Evolutionary conservation across 179 eudicot species (phyloP).

Genomic region (Silene coronaria): DNA sequence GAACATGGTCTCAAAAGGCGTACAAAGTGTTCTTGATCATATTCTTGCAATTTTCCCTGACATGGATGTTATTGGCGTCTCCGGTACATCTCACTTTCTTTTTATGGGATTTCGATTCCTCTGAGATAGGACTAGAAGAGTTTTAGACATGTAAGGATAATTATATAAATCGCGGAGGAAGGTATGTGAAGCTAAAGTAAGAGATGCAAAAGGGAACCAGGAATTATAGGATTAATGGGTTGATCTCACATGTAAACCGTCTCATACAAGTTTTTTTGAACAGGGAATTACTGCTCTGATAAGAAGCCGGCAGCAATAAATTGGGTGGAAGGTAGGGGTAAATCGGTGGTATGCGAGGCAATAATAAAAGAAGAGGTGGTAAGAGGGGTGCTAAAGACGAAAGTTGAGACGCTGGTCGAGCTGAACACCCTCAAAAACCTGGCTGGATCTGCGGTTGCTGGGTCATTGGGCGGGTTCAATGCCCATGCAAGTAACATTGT

Average conservation of each 20-base stretch:
- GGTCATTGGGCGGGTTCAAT: slow-evolving; percentile 36
- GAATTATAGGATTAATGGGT: background rate
- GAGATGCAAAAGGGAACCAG: no score
- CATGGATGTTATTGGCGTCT: slow-evolving; percentile 34
- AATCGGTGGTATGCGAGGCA: slow-evolving; percentile 33
- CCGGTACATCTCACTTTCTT: slow-evolving; percentile 14
- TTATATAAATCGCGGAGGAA: no score
- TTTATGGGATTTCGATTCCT: background rate
- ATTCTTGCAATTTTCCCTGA: slow-evolving; percentile 30
- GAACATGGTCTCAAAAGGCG: slow-evolving; percentile 37
- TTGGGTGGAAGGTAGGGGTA: slow-evolving; percentile 33
- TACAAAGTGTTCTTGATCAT: slow-evolving; percentile 28
- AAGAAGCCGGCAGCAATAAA: slow-evolving; percentile 29
- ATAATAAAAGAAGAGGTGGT: slow-evolving; percentile 28
- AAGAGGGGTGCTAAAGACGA: slow-evolving; percentile 28
- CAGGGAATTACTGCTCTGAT: slow-evolving; percentile 32
- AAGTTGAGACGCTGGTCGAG: slow-evolving; percentile 28
- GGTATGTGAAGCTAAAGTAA: no score
- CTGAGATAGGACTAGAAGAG: background rate
- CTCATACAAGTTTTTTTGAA: background rate
- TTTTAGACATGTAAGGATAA: no score
- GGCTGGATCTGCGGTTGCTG: slow-evolving; percentile 34
- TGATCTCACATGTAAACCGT: background rate
- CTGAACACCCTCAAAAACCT: slow-evolving; percentile 35
- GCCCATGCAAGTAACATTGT: slow-evolving; percentile 39